Percentiles rank a stretch among this genome's conserved stretches.
Evolutionary conservation across 176 grass and related monocot species (phyloP).

Genomic region (Aegilops speltoides): DNA sequence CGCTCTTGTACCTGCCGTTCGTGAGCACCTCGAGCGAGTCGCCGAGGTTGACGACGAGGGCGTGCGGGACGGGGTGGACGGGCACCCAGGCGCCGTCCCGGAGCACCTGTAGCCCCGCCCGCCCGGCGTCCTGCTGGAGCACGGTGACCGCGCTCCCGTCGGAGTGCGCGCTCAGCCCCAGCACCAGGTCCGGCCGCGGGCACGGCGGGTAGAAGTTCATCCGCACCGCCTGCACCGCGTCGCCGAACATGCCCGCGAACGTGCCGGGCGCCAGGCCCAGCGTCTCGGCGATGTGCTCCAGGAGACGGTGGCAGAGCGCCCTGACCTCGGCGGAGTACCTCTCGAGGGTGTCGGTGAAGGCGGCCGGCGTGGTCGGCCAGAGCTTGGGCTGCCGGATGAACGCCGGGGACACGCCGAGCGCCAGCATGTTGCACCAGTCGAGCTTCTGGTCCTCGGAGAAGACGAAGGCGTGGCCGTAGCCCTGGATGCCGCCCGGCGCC

Average conservation of each 20-base stretch:
- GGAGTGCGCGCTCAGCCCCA: conserved; percentile 82
- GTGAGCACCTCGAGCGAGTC: conserved; percentile 77
- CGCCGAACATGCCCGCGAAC: conserved; percentile 71
- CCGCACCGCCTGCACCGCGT: conserved; percentile 81
- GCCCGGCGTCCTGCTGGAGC: conserved; percentile 70
- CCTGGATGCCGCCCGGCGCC: conserved; percentile 76
- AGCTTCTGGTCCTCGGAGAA: conserved; percentile 97
- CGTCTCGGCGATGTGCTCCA: conserved; percentile 48
- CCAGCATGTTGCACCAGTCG: conserved; percentile 95
- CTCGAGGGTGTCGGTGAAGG: conserved; percentile 50
- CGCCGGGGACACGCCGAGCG: conserved; percentile 65
- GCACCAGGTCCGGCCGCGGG: conserved; percentile 62
- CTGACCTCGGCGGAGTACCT: conserved; percentile 63
- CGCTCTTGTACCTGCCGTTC: conserved; percentile 89
- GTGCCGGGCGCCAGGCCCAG: conserved; percentile 41
- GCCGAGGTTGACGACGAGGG: conserved; percentile 75
- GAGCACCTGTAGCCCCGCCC: conserved; percentile 69
- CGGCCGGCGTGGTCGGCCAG: conserved; percentile 64
- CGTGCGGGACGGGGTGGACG: conserved; percentile 48
- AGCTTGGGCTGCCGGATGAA: conserved; percentile 61
- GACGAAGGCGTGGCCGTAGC: conserved; percentile 86
- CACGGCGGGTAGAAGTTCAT: conserved; percentile 92
- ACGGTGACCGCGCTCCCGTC: conserved; percentile 93
- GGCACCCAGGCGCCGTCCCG: conserved; percentile 53
- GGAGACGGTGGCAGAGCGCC: conserved; percentile 47